Evolutionary conservation across 2,329 filamentous ascomycete genomes (phyloP).

Genomic region (Colletotrichum neosansevieriae): DNA sequence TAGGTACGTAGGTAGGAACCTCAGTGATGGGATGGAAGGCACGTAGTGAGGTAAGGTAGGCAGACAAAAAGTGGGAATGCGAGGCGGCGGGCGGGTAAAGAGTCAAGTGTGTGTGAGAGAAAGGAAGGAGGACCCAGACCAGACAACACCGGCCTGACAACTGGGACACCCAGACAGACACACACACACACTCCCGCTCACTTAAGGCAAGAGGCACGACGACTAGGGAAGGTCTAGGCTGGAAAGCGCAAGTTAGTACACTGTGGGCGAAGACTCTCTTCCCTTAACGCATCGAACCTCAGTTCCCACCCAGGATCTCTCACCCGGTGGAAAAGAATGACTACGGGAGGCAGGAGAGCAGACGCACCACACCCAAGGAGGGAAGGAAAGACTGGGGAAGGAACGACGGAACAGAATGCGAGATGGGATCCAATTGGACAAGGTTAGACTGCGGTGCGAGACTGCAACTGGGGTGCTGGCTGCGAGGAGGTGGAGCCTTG

Average conservation of each 20-base stretch:
- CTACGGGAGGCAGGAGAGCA: conserved; percentile 1
- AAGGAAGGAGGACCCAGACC: conserved; percentile 16
- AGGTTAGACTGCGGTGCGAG: neutral
- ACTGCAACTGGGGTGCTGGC: neutral
- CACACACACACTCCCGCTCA: neutral
- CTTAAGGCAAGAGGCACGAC: neutral
- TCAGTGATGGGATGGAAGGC: too few relatives aligned
- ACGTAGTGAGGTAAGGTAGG: too few relatives aligned
- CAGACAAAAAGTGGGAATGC: conserved; percentile 31
- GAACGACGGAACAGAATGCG: conserved; percentile 18
- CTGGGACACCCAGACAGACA: neutral
- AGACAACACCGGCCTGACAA: neutral
- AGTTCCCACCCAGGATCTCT: too few relatives aligned
- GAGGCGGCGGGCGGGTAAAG: conserved; percentile 33
- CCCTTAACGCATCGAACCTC: too few relatives aligned
- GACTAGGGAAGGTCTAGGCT: neutral
- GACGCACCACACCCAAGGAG: too few relatives aligned
- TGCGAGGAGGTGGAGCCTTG: conserved; percentile 35
- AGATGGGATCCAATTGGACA: conserved; percentile 21
- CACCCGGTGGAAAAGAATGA: neutral
- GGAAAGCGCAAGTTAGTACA: conserved; percentile 9
- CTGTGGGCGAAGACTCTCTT: neutral
- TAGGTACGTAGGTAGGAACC: neutral
- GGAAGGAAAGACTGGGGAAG: conserved; percentile 6
- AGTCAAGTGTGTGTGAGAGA: neutral